These are phyloP conservation scores for Grigorovia humatica DNA, from an alignment of 805 yeast genomes.

Conservation along the genomic window DNA sequence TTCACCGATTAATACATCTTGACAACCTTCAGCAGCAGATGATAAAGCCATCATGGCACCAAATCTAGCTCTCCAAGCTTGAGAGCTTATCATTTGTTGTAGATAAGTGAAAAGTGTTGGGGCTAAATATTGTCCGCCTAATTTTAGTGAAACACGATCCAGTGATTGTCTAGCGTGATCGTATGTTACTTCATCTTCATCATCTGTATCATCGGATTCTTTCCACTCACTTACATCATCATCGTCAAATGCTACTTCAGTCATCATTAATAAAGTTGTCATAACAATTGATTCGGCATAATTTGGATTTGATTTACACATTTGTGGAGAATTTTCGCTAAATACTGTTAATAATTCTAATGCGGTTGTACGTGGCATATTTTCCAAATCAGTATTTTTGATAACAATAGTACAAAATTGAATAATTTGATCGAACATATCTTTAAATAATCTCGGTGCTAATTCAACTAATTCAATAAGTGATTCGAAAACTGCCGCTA, in stretches of 20 bases:
- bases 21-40: constrained; percentile 95
- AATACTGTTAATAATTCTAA: constrained; percentile 83
- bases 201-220: constrained; percentile 64
- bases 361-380: constrained; percentile 73
- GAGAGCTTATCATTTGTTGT: constrained; percentile 70
- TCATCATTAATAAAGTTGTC: constrained; percentile 71
- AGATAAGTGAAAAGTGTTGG: constrained; percentile 78
- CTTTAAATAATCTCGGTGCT: constrained; percentile 90
- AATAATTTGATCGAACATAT: constrained; percentile 81
- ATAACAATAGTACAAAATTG: constrained; percentile 79
- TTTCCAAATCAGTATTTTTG: constrained; percentile 70
- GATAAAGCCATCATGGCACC: constrained; percentile 96
- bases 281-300: constrained; percentile 67
- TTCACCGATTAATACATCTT: constrained; percentile 74
- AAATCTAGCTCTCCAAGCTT: constrained; percentile 88
- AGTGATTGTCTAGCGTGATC: constrained; percentile 91
- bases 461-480: constrained; percentile 82
- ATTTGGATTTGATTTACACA: constrained; percentile 74
- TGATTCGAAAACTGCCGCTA: constrained; percentile 80
- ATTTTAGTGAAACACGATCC: constrained; percentile 76
- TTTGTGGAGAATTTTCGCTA: constrained; percentile 85
- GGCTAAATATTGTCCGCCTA: constrained; percentile 77
- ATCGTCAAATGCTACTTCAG: constrained; percentile 83
- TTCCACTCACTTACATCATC: constrained; percentile 88
- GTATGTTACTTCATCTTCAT: constrained; percentile 77